A percentile compares a stretch with the other conserved stretches of the same genome.
Conservation (phyloP, 306 rosid species). For the Vachellia pachyceras region DNA sequence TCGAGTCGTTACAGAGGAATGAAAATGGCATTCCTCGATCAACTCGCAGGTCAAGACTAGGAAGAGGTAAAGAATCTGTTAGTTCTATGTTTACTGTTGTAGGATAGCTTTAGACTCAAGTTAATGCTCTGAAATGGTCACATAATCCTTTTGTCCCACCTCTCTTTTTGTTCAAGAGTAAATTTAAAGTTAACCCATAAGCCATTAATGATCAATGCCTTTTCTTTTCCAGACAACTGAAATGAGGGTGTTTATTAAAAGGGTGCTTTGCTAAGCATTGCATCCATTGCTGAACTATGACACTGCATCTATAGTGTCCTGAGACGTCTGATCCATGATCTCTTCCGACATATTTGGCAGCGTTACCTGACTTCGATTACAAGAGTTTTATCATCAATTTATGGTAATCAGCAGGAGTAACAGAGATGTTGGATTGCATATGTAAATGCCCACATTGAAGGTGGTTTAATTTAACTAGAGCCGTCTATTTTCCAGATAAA, state of each 20-base stretch:
- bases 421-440: slow-evolving; percentile 31
- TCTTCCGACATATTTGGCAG: slow-evolving; percentile 26
- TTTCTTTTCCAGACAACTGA: slow-evolving; percentile 52
- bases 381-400: slow-evolving; percentile 26
- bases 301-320: slow-evolving; percentile 16
- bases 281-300: slow-evolving; percentile 21
- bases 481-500: neutral
- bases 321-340: slow-evolving; percentile 25
- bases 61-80: slow-evolving; percentile 61
- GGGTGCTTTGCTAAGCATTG: slow-evolving; percentile 31
- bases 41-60: slow-evolving; percentile 67
- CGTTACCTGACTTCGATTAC: slow-evolving; percentile 28
- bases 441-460: slow-evolving; percentile 39
- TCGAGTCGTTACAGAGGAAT: slow-evolving; percentile 57
- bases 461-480: slow-evolving; percentile 11
- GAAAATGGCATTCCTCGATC: slow-evolving; percentile 56
- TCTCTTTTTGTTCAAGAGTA: slow-evolving; percentile 12
- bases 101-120: slow-evolving; percentile 15
- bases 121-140: neutral
- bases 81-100: slow-evolving; percentile 2
- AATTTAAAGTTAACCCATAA: slow-evolving; percentile 15
- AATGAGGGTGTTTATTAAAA: neutral
- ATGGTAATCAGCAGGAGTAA: slow-evolving; percentile 16
- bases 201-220: slow-evolving; percentile 26
- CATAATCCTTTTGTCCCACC: neutral